Evolutionary conservation across 306 rosid species (phyloP).

Genomic region (Trifolium repens): DNA sequence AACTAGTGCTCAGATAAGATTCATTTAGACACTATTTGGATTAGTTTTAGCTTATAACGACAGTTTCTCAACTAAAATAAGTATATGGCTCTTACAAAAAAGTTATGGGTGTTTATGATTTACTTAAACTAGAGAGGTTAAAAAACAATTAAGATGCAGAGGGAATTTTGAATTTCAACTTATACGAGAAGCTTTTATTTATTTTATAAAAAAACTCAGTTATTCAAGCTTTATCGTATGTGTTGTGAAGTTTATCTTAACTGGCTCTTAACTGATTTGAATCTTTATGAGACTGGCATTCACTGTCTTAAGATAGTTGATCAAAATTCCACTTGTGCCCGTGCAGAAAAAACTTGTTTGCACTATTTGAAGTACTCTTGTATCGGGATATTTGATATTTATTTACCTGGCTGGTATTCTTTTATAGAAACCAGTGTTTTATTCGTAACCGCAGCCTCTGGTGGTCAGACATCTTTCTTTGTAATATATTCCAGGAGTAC

Average conservation of each 20-base stretch:
- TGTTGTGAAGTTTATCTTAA: slow-evolving; percentile 5
- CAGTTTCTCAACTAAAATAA: not conserved
- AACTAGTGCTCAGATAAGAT: slow-evolving; percentile 16
- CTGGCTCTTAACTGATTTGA: slow-evolving; percentile 22
- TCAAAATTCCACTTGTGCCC: not conserved
- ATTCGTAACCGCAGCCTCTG: not conserved
- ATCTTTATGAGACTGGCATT: slow-evolving; percentile 18
- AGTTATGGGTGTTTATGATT: not conserved
- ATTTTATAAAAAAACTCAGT: not conserved
- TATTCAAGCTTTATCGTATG: not conserved
- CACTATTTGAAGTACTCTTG: not conserved
- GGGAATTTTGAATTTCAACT: slow-evolving; percentile 7
- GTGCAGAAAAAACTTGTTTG: slow-evolving; percentile 2
- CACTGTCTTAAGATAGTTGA: slow-evolving; percentile 23
- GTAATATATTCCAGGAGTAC: slow-evolving; percentile 12
- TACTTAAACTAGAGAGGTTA: not conserved
- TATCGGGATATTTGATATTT: slow-evolving; percentile 13
- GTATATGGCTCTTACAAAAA: slow-evolving; percentile 3
- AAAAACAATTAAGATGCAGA: not conserved
- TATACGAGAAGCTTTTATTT: not conserved
- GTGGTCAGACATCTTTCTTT: slow-evolving; percentile 9
- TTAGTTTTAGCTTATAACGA: not conserved
- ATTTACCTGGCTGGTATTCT: not conserved
- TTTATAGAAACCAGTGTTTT: slow-evolving; percentile 1
- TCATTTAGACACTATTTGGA: slow-evolving; percentile 10